Base-by-base conservation (phyloP, 768 basidiomycete species). In the Phaffia tasmanica region DNA sequence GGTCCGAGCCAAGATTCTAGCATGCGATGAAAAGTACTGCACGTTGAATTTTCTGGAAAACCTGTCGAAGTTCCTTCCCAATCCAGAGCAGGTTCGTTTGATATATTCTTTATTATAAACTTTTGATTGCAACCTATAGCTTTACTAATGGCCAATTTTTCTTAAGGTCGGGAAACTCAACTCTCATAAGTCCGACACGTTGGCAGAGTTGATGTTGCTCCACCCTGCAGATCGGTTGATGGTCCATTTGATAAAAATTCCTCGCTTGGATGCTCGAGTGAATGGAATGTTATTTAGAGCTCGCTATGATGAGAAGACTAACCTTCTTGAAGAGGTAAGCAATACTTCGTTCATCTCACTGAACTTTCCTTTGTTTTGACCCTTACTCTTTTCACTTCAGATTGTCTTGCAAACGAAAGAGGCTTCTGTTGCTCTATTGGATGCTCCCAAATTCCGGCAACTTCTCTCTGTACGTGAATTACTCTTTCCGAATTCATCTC, bases 211-310 rank as follows among this genome's bases (percentile, higher is more conserved):
- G 16, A 85, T 84, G 51, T 84, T 83, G 35, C 80, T 99, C n/a
- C 93, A 97, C 76, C 85, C 87, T 23, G 87, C 95, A 21, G 95
- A 99, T 77, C 85, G 95, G 42, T 82, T 99, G 57, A 92, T 99
- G 89, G 91, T 99, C 29, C 88, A 93, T 70, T 80, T 97, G 48
- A 95, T 98, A 72, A 90, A 95, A 75, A 92, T 98, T 30, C 84
- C 94, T 53, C 86, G 90, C 47, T 80, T 99, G 14, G 82, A 81
- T 14, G 87, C 89, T 56, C 84, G 95, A 14, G 86, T 98, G 68
- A 85, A 94, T 72, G 86, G 89, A n/a, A 97, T 99, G 95, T 80
- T 95, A 46, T 97, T 92, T 75, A 86, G 86, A 72, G 84, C 84
- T 67, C 83, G 83, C 53, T 98, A 95, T 73, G 87, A 89, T 9